Evolutionary conservation across 1,284 basidiomycete species (phyloP).

Genomic region (Sparassis latifolia): DNA sequence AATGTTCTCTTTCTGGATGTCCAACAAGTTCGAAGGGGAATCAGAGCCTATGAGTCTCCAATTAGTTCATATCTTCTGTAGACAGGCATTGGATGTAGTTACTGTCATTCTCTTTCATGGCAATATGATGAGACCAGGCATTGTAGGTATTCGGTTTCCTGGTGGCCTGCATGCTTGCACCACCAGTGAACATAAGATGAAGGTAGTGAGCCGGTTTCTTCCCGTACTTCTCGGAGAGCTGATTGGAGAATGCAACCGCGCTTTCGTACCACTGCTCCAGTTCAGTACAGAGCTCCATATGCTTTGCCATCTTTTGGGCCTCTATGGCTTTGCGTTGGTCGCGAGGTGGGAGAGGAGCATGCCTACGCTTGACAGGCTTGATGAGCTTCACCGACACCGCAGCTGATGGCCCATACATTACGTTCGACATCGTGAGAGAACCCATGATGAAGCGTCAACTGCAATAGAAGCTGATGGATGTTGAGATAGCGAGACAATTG

Average conservation of each 20-base stretch:
- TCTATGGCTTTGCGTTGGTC: not conserved
- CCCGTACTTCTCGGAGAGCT: not conserved
- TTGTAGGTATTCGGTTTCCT: constrained; percentile 5
- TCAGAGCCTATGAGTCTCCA: not conserved
- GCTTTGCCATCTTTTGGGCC: not conserved
- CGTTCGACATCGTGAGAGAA: not conserved
- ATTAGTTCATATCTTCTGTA: too few relatives aligned
- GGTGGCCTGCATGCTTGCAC: not conserved
- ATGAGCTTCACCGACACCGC: not conserved
- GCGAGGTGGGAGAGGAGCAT: not conserved
- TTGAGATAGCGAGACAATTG: not conserved
- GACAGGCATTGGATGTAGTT: not conserved
- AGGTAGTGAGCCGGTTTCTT: constrained; percentile 3
- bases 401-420: not conserved
- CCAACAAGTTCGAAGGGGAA: not conserved
- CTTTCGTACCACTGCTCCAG: not conserved
- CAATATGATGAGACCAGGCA: constrained; percentile 3
- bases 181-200: constrained; percentile 3
- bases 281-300: not conserved
- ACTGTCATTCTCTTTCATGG: constrained; percentile 4
- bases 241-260: not conserved
- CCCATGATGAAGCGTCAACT: not conserved
- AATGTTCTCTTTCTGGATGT: not conserved
- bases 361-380: not conserved
- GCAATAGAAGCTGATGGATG: not conserved